These are phyloP conservation scores for Chrysosporium queenslandicum DNA, from an alignment of 2,329 filamentous ascomycete species.

Conservation along the genomic window DNA sequence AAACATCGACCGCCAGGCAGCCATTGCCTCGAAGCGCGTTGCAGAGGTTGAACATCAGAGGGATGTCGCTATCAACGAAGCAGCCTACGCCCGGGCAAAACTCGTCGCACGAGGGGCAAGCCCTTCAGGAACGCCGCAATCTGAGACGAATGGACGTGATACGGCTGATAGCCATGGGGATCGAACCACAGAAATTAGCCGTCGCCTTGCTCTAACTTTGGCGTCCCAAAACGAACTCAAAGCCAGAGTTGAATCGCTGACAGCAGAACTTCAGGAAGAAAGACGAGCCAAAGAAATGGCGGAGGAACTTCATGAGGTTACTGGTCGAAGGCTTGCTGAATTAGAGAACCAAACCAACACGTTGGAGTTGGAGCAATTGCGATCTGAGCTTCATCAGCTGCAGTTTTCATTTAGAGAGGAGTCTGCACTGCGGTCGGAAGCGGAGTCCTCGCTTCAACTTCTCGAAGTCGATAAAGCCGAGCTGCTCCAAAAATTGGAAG, in stretches of 20 bases:
- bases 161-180: constrained; percentile 51
- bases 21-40: constrained; percentile 75
- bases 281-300: constrained; percentile 70
- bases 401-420: constrained; percentile 74
- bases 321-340: constrained; percentile 72
- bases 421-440: constrained; percentile 64
- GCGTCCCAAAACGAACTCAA: constrained; percentile 72
- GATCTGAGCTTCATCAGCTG: constrained; percentile 70
- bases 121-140: constrained; percentile 47
- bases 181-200: constrained; percentile 63
- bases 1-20: constrained; percentile 79
- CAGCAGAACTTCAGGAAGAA: constrained; percentile 67
- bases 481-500: constrained; percentile 57
- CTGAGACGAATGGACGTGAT: constrained; percentile 46
- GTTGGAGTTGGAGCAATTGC: constrained; percentile 73
- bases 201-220: constrained; percentile 72
- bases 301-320: constrained; percentile 74
- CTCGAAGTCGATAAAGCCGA: constrained; percentile 81
- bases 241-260: constrained; percentile 59
- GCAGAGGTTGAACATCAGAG: constrained; percentile 91
- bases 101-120: constrained; percentile 71
- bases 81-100: constrained; percentile 88
- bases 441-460: constrained; percentile 61
- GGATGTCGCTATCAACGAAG: constrained; percentile 87
- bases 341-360: constrained; percentile 76